Evolutionary conservation across 257 asterid species (phyloP), one percentile per base, ranked within the genome.

Genomic region (Salvia rosmarinus): DNA sequence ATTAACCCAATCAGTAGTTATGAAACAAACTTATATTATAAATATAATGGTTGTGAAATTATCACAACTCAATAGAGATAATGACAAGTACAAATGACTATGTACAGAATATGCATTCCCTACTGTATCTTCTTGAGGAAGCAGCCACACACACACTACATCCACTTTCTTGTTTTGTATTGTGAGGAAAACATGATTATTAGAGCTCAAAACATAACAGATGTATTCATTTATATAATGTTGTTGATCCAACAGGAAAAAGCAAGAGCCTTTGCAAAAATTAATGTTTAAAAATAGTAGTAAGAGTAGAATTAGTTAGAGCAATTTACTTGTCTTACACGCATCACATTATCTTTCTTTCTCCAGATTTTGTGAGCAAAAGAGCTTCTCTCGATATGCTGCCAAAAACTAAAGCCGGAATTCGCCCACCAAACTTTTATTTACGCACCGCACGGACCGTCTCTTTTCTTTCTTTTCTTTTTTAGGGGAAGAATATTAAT

Each of bases 361-460:
- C 68, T 68, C 73, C 72, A 61, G 7, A 49, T 67, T 71, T 64
- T 62, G 62, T 21, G 68, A 28, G 35, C 37, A 74, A 77, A 78
- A 74, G 73, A 23, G 66, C 65, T 30, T 51, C 46, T 30, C 11
- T 9, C 58, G 34, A 0, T 19, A 42, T 70, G 76, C 85, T n/a
- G n/a, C n/a, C n/a, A 78, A 75, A 74, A 74, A 52, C 8, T 69
- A 75, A 78, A 78, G 54, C 7, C 47, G 7, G 58, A 81, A 71
- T 75, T 71, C 78, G 75, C 67, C 79, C 73, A 75, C 69, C 77
- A 78, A 82, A 71, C 79, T 78, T 68, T 64, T 67, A 42, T 64
- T 64, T 40, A 12, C 39, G 40, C 20, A 54, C 54, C 32, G 56
- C 34, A 61, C 50, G 20, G 32, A 14, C 72, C 61, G 10, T 23